Conservation (phyloP, 2,329 filamentous ascomycete genomes). For the Curvularia sp. region DNA sequence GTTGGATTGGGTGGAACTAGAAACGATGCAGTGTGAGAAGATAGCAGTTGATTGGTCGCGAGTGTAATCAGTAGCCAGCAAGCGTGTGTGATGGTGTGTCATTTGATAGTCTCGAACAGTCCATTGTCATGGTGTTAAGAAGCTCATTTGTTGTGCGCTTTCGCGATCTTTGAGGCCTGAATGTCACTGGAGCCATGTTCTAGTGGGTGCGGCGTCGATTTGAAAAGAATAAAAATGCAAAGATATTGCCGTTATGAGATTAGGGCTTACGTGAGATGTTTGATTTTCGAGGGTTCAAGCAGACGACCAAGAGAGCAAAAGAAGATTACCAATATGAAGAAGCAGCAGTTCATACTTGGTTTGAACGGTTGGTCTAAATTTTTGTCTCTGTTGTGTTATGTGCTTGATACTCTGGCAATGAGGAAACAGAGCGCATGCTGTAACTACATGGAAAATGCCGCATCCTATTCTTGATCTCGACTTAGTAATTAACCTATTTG, state of each 20-base stretch:
- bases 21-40: neutral
- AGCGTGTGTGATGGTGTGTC: neutral
- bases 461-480: neutral
- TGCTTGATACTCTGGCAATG: neutral
- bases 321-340: neutral
- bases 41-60: neutral
- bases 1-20: constrained; percentile 82
- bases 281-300: neutral
- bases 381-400: neutral
- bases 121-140: neutral
- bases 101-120: constrained; percentile 3
- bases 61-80: neutral
- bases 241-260: no score
- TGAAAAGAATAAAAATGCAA: neutral
- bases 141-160: neutral
- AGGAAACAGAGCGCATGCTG: no score
- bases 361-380: neutral
- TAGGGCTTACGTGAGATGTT: neutral
- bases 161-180: neutral
- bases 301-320: neutral
- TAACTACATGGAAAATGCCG: neutral
- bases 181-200: neutral
- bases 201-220: neutral
- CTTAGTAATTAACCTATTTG: neutral
- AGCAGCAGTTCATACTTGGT: neutral